These are phyloP conservation scores for Aspergillus saccharolyticus DNA, from an alignment of 495 filamentous ascomycete genomes.

Conservation along the genomic window DNA sequence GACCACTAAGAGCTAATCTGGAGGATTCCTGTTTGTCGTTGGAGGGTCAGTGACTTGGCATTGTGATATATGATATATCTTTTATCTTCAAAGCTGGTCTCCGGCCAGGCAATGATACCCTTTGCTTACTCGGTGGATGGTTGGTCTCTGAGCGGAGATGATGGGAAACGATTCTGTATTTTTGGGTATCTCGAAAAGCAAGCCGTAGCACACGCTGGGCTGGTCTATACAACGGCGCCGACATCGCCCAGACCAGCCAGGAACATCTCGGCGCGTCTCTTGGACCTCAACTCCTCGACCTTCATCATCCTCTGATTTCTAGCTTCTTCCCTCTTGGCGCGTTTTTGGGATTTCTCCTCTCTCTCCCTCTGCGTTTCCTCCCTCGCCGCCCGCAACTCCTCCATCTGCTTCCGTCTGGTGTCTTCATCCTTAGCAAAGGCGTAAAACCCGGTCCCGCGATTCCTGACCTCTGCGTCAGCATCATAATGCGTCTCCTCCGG, in stretches of 20 bases:
- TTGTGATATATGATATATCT: neutral
- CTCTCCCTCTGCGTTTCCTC: constrained; percentile 61
- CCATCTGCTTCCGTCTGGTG: constrained; percentile 68
- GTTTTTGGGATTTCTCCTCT: constrained; percentile 43
- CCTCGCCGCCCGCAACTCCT: constrained; percentile 59
- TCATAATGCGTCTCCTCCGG: constrained; percentile 80
- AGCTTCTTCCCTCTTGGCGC: constrained; percentile 43
- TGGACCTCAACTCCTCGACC: constrained; percentile 55
- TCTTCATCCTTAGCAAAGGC: constrained; percentile 69
- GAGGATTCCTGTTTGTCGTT: neutral
- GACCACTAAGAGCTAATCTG: constrained; percentile 3
- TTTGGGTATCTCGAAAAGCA: constrained; percentile 17
- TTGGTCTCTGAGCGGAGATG: too few species aligned
- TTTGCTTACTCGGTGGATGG: constrained; percentile 1
- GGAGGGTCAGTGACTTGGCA: neutral
- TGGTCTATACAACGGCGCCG: constrained; percentile 4
- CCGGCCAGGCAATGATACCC: constrained; percentile 1
- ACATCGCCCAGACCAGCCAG: constrained; percentile 45
- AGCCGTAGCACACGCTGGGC: too few species aligned
- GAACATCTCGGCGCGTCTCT: constrained; percentile 64
- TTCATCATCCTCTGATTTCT: constrained; percentile 52
- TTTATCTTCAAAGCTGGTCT: neutral
- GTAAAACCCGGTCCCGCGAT: constrained; percentile 88
- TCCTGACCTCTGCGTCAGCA: constrained; percentile 72
- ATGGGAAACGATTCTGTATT: too few species aligned